A percentile compares a stretch with the other conserved stretches of the same genome.
Conservation (phyloP, 2,329 filamentous ascomycete genomes). For the Elsinoe necatrix region DNA sequence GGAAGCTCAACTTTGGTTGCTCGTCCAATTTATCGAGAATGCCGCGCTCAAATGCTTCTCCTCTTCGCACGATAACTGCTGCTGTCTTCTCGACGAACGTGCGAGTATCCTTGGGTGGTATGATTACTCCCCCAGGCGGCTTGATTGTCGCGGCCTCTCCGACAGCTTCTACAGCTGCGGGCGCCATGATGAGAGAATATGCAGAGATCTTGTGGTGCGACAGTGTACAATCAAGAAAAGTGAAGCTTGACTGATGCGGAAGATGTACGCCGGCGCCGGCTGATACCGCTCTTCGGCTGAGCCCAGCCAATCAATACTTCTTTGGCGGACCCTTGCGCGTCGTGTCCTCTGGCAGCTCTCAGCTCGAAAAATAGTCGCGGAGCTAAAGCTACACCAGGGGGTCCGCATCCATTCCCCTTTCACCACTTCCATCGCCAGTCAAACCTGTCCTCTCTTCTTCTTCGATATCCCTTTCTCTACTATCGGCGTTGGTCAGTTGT, state of each 20-base stretch:
- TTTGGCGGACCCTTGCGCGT: slow-evolving; percentile 7
- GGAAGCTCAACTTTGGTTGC: slow-evolving; percentile 87
- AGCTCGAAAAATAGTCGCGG: slow-evolving; percentile 14
- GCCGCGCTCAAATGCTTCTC: slow-evolving; percentile 64
- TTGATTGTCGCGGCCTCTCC: slow-evolving; percentile 42
- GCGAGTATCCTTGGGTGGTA: slow-evolving; percentile 79
- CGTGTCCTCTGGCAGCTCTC: background rate
- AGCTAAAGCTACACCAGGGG: slow-evolving; percentile 1
- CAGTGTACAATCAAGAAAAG: background rate
- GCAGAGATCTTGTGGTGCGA: background rate
- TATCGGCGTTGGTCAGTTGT: background rate
- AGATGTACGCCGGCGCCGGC: slow-evolving; percentile 1
- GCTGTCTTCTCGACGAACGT: slow-evolving; percentile 86
- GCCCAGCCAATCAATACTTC: background rate
- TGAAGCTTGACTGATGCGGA: slow-evolving; percentile 3
- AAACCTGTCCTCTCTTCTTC: background rate
- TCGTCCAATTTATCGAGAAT: slow-evolving; percentile 75
- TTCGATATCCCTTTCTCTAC: background rate
- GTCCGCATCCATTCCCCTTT: background rate
- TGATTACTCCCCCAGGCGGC: slow-evolving; percentile 71
- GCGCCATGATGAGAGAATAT: slow-evolving; percentile 23
- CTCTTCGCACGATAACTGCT: slow-evolving; percentile 70
- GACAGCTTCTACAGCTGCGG: slow-evolving; percentile 23
- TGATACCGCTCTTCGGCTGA: background rate
- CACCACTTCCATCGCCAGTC: background rate